phyloP scores from a whole-genome alignment of 345 rosid genomes.

The Gossypium arboreum region DNA sequence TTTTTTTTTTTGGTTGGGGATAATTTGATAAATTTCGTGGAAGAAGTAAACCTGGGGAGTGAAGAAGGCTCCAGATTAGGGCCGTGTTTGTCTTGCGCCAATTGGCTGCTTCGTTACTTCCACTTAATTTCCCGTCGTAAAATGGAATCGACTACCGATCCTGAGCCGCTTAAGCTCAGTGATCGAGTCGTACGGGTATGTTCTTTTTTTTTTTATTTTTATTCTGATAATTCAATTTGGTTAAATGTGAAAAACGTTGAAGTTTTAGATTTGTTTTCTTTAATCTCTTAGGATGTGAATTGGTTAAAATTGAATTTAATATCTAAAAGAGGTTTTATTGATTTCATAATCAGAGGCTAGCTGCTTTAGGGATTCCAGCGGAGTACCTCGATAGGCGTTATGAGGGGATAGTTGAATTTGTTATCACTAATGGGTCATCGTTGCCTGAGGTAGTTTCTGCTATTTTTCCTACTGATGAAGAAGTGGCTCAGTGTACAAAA shows the following conservation, averaged over 20 bases:
- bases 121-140: not conserved
- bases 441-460: conserved; percentile 49
- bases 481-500: conserved; percentile 38
- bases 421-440: conserved; percentile 34
- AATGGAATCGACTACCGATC: not conserved
- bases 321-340: not conserved
- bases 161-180: not conserved
- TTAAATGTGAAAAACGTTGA: too few relatives aligned
- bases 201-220: not conserved
- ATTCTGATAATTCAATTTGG: not conserved
- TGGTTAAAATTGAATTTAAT: not conserved
- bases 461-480: conserved; percentile 65
- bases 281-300: not conserved
- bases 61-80: not conserved
- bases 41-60: conserved; percentile 3
- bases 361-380: conserved; percentile 51
- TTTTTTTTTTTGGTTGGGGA: not conserved
- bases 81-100: not conserved
- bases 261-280: too few relatives aligned
- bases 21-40: not conserved
- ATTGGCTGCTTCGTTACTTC: not conserved
- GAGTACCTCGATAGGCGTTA: conserved; percentile 36
- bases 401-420: conserved; percentile 53
- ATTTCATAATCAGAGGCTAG: conserved; percentile 59
- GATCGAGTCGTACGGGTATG: not conserved